Evolutionary conservation across 768 basidiomycete species (phyloP).

Genomic region (Russula virescens): DNA sequence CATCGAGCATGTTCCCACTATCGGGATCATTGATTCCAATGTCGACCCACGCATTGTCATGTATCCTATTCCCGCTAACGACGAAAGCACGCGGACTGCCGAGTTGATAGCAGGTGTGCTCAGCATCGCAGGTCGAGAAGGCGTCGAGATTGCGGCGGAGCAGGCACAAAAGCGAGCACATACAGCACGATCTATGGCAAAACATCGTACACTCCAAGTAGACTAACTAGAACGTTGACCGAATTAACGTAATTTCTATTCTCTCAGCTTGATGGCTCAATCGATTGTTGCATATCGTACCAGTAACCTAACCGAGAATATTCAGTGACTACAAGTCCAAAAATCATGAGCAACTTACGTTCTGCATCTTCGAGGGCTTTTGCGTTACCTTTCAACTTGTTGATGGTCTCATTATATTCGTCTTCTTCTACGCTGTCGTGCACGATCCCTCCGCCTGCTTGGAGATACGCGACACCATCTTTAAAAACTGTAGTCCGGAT

Average conservation of each 20-base stretch:
- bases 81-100: slow-evolving; percentile 86
- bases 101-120: slow-evolving; percentile 88
- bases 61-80: slow-evolving; percentile 98
- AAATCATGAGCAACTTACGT: slow-evolving; percentile 47
- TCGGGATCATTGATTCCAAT: slow-evolving; percentile 92
- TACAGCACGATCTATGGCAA: slow-evolving; percentile 11
- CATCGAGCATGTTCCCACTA: slow-evolving; percentile 82
- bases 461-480: slow-evolving; percentile 83
- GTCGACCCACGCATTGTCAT: slow-evolving; percentile 94
- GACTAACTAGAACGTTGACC: slow-evolving; percentile 5
- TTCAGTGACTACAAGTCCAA: slow-evolving; percentile 23
- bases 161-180: slow-evolving; percentile 25
- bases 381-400: slow-evolving; percentile 87
- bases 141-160: slow-evolving; percentile 43
- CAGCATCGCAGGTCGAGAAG: slow-evolving; percentile 81
- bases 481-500: slow-evolving; percentile 98
- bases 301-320: slow-evolving; percentile 50
- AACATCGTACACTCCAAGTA: slow-evolving; percentile 19
- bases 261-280: not conserved
- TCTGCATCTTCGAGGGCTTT: slow-evolving; percentile 84
- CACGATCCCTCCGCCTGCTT: slow-evolving; percentile 97
- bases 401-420: slow-evolving; percentile 94
- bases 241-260: not conserved
- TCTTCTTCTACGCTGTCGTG: slow-evolving; percentile 96
- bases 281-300: slow-evolving; percentile 52